Conservation (phyloP, 768 basidiomycete genomes). For the Termitomyces titanicus region DNA sequence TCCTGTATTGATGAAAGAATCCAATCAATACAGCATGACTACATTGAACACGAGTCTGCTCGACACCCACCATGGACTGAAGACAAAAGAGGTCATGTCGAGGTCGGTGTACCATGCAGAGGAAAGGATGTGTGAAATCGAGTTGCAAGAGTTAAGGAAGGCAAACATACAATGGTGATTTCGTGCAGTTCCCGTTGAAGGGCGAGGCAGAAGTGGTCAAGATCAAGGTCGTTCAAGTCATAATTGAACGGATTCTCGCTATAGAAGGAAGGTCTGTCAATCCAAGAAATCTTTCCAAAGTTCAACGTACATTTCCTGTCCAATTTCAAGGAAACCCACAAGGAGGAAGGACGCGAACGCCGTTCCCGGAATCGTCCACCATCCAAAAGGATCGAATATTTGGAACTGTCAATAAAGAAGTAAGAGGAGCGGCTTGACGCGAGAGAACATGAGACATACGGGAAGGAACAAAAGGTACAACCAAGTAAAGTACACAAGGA, state of each 20-base stretch:
- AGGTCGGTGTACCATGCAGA: constrained; percentile 46
- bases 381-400: constrained; percentile 35
- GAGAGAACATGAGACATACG: constrained; percentile 27
- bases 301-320: constrained; percentile 55
- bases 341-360: constrained; percentile 62
- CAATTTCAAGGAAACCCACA: constrained; percentile 66
- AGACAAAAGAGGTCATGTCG: constrained; percentile 50
- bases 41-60: neutral
- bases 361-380: constrained; percentile 55
- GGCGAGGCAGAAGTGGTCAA: constrained; percentile 65
- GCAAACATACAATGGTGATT: constrained; percentile 58
- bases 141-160: neutral
- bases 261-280: constrained; percentile 1
- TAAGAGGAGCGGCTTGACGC: constrained; percentile 13
- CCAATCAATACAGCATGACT: neutral
- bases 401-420: constrained; percentile 40
- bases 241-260: constrained; percentile 71
- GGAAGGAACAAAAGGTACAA: constrained; percentile 31
- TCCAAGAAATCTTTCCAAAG: no score
- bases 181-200: constrained; percentile 69
- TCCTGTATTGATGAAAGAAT: constrained; percentile 25
- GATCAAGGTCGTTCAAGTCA: constrained; percentile 63
- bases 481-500: constrained; percentile 13
- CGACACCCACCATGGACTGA: constrained; percentile 36
- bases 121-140: constrained; percentile 7